Base-by-base conservation (phyloP, 306 rosid species). In the Quercus glauca region DNA sequence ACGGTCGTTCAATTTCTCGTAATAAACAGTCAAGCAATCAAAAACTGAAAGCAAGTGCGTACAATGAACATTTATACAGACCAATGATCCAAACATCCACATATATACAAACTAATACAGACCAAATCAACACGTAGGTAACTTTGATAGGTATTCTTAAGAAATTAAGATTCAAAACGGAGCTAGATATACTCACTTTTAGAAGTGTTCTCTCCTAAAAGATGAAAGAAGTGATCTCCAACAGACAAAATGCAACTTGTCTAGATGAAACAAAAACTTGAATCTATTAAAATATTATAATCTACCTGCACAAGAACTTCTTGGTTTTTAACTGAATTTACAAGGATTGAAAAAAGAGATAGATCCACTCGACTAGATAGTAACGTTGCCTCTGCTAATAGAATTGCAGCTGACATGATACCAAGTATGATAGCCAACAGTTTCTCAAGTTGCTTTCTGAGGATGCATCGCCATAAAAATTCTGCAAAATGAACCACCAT, bases 281-380 rank as follows among this genome's bases (percentile, higher is more conserved):
- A 31, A 81, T 57, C 74, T 26, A 23, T 58, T 23, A 59, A 76
- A 75, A 74, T 57, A 51, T 35, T 61, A 82, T 51, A 37, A 65
- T 76, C 56, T 88, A 94, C 99, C 99, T 95, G 99, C 86, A 92
- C 94, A 90, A 90, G 96, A 80, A 88, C 89, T 84, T 95, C 99
- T 86, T 86, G 89, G 59, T 87, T 82, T 83, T 84, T 88, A 63
- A 92, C 98, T 74, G 92, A 85, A 71, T 90, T 92, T 77, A 95
- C 88, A 55, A 92, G 97, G 85, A 95, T 88, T 15, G 99, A 93
- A 81, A 95, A 95, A 77, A 95, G 98, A 63, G 99, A 95, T 58
- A 95, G 86, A 90, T 95, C 89, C 58, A 92, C 90, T 1, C 0
- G 15, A 74, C 87, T 92, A 9, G 99, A 92, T 63, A 95, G 92